These are phyloP conservation scores for Staphylotrichum longicolle DNA, from an alignment of 495 filamentous ascomycete genomes.

Conservation along the genomic window DNA sequence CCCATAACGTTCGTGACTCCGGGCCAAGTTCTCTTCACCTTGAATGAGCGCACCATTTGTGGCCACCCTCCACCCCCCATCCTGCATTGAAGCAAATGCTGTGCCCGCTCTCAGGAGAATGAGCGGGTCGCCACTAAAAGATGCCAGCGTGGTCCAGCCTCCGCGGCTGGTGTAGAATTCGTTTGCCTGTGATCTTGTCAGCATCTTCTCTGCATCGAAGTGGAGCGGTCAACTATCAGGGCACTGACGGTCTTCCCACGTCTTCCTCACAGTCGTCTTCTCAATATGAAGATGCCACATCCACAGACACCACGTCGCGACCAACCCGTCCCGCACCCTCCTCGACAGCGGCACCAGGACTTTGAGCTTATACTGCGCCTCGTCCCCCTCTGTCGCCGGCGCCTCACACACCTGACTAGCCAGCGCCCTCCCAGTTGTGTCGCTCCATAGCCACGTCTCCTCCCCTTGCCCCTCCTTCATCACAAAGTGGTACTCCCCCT, in stretches of 20 bases:
- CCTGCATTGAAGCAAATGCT: no score
- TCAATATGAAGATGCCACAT: conserved; percentile 29
- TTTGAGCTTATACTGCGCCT: conserved; percentile 21
- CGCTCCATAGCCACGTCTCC: conserved; percentile 30
- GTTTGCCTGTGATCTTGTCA: conserved; percentile 4
- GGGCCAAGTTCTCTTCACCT: no score
- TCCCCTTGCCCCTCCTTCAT: conserved; percentile 19
- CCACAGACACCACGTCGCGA: conserved; percentile 39
- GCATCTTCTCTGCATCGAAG: background rate
- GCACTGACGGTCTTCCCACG: conserved; percentile 20
- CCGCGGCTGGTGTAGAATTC: background rate
- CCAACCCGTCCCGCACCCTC: conserved; percentile 31
- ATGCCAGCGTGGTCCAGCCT: no score
- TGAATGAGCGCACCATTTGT: no score
- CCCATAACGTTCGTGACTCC: no score
- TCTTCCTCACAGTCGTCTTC: background rate
- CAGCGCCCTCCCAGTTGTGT: conserved; percentile 25
- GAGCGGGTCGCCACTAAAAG: no score
- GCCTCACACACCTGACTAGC: conserved; percentile 26
- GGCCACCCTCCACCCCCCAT: no score
- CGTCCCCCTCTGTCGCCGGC: background rate
- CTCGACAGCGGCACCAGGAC: conserved; percentile 30
- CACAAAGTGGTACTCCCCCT: conserved; percentile 3
- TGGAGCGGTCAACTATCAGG: background rate
- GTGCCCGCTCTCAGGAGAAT: no score